Evolutionary conservation across 1,139 yeast genomes (phyloP).

Genomic region (Candida pseudocylindracea): DNA sequence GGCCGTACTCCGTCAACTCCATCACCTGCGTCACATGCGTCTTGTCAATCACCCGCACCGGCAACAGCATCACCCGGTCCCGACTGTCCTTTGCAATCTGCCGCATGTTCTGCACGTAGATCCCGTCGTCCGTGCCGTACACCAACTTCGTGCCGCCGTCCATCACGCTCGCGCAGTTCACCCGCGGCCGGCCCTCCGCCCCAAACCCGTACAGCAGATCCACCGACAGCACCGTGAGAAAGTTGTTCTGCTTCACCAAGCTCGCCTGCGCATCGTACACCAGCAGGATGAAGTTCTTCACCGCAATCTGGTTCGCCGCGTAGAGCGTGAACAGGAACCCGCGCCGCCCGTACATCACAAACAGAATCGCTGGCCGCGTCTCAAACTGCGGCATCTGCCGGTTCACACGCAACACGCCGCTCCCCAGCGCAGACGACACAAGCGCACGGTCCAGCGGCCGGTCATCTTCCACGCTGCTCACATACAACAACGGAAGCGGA

Average conservation of each 20-base stretch:
- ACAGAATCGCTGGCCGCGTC: not conserved
- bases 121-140: constrained; percentile 84
- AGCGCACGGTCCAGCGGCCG: constrained; percentile 15
- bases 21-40: constrained; percentile 75
- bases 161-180: constrained; percentile 84
- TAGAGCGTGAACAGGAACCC: constrained; percentile 23
- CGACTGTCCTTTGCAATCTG: constrained; percentile 20
- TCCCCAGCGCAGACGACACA: constrained; percentile 11
- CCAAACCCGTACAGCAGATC: no score
- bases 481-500: constrained; percentile 63
- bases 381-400: constrained; percentile 23
- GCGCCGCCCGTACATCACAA: no score
- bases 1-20: constrained; percentile 79
- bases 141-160: constrained; percentile 85
- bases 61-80: constrained; percentile 38
- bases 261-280: constrained; percentile 71
- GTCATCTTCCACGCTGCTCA: constrained; percentile 18
- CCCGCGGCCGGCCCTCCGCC: constrained; percentile 41
- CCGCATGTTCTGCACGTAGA: constrained; percentile 51
- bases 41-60: constrained; percentile 58
- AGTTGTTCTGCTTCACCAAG: constrained; percentile 25
- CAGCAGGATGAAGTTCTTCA: constrained; percentile 43
- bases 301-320: constrained; percentile 24
- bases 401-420: constrained; percentile 9
- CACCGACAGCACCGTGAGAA: no score